Evolutionary conservation across 1,139 yeast genomes (phyloP), one percentile per base, ranked within the genome.

Genomic region (Candida sp.): DNA sequence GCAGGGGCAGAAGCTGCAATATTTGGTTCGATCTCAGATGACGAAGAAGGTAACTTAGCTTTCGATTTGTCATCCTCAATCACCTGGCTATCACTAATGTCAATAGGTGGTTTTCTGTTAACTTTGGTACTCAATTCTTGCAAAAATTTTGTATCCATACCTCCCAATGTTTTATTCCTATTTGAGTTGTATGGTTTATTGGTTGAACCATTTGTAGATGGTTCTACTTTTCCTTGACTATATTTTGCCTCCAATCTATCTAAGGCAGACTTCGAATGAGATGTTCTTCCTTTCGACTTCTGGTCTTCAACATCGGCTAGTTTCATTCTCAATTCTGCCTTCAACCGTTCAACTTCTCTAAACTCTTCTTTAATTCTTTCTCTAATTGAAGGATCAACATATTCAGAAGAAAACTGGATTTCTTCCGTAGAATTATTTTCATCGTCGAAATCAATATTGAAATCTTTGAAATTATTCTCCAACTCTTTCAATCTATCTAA

Each of bases 401-500:
- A 45, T 15, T 55, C 57, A 32, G 41, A 25, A 6, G 49, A 48
- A 12, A 37, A 37, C 12, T 30, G 30, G 21, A 27, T 15, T 27
- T 44, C 46, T 7, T 47, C 36, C 6, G 40, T 53, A 21, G 8
- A 4, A 1, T 50, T 49, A 23, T 57, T 65, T 11, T 56, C 57
- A 34, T 59, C 46, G 29, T 53, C 54, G 49, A 83, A 83, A 52
- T 78, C 81, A 44, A 82, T 73, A 48, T 82, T 81, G 56, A 84
- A 75, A 48, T 79, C 81, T 45, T 79, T 71, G 62, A 84, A 82
- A 45, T 78, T 74, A 27, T 68, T 67, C 54, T 84, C 88, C 43
- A 86, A 66, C 51, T 82, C 86, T 34, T 77, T 72, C 46, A 86
- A 68, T 52, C 93, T 71, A 45, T 83, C 86, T 72, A 84, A 70